Percentiles rank a stretch among this genome's conserved stretches.
These are phyloP conservation scores for Hypoxylon sp. DNA, from an alignment of 2,329 filamentous ascomycete species.

Conservation along the genomic window DNA sequence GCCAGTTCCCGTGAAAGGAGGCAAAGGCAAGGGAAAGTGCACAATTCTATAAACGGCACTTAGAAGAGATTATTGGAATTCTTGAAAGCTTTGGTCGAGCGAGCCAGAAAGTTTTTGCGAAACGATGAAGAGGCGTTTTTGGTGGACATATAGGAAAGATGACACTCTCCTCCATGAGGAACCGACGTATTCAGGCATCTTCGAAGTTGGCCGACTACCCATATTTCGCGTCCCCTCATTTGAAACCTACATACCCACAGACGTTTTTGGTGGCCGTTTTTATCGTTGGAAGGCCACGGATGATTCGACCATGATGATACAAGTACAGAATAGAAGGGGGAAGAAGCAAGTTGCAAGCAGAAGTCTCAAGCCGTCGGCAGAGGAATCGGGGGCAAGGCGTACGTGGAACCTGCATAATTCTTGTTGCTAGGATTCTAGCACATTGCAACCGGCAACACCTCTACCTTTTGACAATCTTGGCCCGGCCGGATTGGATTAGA, in stretches of 20 bases:
- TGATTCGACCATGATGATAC: conserved; percentile 23
- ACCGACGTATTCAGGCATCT: conserved; percentile 50
- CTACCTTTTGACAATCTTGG: conserved; percentile 36
- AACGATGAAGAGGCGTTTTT: conserved; percentile 52
- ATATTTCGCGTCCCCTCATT: conserved; percentile 52
- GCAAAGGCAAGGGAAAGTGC: conserved; percentile 76
- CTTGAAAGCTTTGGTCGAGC: conserved; percentile 48
- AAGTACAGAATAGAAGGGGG: conserved; percentile 13
- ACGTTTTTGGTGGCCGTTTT: conserved; percentile 42
- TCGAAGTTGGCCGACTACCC: conserved; percentile 47
- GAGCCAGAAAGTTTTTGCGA: conserved; percentile 50
- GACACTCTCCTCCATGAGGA: conserved; percentile 45
- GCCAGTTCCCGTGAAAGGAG: conserved; percentile 66
- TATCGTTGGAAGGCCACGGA: conserved; percentile 31
- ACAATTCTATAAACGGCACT: conserved; percentile 71
- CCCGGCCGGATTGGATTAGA: conserved; percentile 43
- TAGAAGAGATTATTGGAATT: conserved; percentile 38
- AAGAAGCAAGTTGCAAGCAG: conserved; percentile 33
- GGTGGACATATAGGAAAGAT: conserved; percentile 55
- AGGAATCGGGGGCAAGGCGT: conserved; percentile 37
- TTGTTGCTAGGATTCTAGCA: conserved; percentile 40
- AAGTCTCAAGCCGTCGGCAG: conserved; percentile 27
- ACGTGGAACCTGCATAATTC: conserved; percentile 22
- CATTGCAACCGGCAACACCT: conserved; percentile 21
- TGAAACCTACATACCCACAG: conserved; percentile 50